phyloP scores from a whole-genome alignment of 257 asterid species.

The Echium plantagineum region DNA sequence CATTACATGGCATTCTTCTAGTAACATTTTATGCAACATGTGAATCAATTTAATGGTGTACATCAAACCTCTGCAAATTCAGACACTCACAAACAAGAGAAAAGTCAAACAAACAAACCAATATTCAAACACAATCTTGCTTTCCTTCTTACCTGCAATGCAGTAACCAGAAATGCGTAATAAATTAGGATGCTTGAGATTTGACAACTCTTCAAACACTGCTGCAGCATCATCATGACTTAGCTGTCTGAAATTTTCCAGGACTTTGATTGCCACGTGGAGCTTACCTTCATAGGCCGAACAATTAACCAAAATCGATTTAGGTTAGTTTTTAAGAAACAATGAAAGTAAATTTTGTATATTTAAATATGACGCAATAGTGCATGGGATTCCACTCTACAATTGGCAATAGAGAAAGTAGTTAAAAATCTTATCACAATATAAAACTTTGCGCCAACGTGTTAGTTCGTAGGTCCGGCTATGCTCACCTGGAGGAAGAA shows the following conservation, averaged over 20 bases:
- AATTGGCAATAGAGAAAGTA: too few relatives aligned
- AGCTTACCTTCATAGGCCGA: slow-evolving; percentile 35
- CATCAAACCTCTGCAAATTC: slow-evolving; percentile 12
- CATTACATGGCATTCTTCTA: slow-evolving; percentile 1
- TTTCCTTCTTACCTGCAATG: slow-evolving; percentile 59
- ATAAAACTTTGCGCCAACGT: too few relatives aligned
- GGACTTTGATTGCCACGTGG: slow-evolving; percentile 90
- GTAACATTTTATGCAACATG: slow-evolving; percentile 30
- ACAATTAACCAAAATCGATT: too few relatives aligned
- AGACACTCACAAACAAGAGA: not conserved
- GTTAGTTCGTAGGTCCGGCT: too few relatives aligned
- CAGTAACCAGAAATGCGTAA: slow-evolving; percentile 81
- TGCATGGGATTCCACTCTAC: too few relatives aligned
- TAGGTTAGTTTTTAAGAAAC: too few relatives aligned
- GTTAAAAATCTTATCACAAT: too few relatives aligned
- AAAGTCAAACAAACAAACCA: not conserved
- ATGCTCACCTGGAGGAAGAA: slow-evolving; percentile 60
- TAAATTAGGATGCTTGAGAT: slow-evolving; percentile 66
- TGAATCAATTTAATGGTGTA: slow-evolving; percentile 45
- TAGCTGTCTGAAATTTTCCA: slow-evolving; percentile 55
- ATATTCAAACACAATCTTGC: not conserved
- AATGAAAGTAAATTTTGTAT: too few relatives aligned
- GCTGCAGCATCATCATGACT: slow-evolving; percentile 53
- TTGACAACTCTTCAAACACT: slow-evolving; percentile 59
- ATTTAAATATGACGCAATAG: too few relatives aligned